These are phyloP conservation scores for Cutaneotrichosporon dermatis DNA, from an alignment of 1,284 basidiomycete species.

Conservation along the genomic window DNA sequence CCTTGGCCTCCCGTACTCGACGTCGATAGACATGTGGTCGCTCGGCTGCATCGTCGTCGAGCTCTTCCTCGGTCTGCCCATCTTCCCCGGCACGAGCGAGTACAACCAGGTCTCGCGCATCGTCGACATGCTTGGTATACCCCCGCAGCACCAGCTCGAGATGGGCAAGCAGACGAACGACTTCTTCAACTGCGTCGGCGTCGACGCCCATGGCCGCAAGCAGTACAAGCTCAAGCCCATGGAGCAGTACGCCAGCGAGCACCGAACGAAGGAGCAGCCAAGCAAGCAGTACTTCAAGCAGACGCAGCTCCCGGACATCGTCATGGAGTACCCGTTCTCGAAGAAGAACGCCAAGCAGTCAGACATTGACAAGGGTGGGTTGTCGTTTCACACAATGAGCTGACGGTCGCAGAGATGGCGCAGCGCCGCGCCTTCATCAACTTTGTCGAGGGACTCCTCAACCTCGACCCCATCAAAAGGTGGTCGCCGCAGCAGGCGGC, in stretches of 20 bases:
- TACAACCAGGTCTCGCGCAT: slow-evolving; percentile 97
- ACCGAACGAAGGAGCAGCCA: slow-evolving; percentile 90
- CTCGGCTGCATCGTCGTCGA: slow-evolving; percentile 99
- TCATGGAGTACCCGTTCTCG: slow-evolving; percentile 90
- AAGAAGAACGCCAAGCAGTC: slow-evolving; percentile 69
- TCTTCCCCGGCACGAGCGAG: slow-evolving; percentile 98
- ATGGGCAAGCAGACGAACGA: slow-evolving; percentile 91
- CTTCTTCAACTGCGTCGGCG: slow-evolving; percentile 76
- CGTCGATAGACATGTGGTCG: slow-evolving; percentile 96
- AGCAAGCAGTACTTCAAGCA: slow-evolving; percentile 99
- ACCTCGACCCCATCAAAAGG: slow-evolving; percentile 88
- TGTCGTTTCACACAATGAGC: not conserved
- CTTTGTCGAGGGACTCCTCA: slow-evolving; percentile 90
- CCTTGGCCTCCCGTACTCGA: slow-evolving; percentile 88
- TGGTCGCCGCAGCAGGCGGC: slow-evolving; percentile 98
- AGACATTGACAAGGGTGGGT: slow-evolving; percentile 86
- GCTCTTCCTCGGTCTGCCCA: slow-evolving; percentile 88
- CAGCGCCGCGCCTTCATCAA: slow-evolving; percentile 93
- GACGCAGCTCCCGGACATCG: slow-evolving; percentile 86
- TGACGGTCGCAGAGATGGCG: slow-evolving; percentile 62
- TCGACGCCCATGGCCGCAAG: slow-evolving; percentile 80
- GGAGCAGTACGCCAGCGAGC: slow-evolving; percentile 93
- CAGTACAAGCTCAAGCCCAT: slow-evolving; percentile 83
- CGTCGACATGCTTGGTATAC: slow-evolving; percentile 93
- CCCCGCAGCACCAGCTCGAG: slow-evolving; percentile 90